Percentiles rank a stretch among this genome's conserved stretches.
These are phyloP conservation scores for Iris macrosiphon DNA, from an alignment of 106 monocot species.

Conservation along the genomic window DNA sequence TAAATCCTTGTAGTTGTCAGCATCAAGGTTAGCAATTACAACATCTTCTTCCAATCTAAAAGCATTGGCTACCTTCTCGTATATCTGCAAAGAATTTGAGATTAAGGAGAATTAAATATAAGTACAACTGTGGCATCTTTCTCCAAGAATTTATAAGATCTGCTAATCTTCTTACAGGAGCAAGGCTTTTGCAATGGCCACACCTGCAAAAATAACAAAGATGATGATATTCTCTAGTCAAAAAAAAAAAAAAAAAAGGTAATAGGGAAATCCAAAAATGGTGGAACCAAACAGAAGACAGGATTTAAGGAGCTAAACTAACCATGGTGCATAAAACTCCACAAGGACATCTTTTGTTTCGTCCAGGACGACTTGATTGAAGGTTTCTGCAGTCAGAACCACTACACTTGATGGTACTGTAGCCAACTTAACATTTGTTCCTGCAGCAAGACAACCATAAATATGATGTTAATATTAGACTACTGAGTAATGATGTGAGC, in stretches of 20 bases:
- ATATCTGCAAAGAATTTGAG: slow-evolving; percentile 35
- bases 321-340: slow-evolving; percentile 98
- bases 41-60: slow-evolving; percentile 71
- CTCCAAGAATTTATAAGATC: background rate
- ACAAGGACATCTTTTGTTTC: slow-evolving; percentile 89
- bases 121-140: background rate
- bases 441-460: slow-evolving; percentile 21
- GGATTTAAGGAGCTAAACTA: slow-evolving; percentile 1
- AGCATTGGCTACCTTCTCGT: slow-evolving; percentile 77
- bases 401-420: slow-evolving; percentile 70
- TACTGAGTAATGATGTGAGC: too few species aligned
- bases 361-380: slow-evolving; percentile 76
- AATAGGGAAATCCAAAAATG: background rate
- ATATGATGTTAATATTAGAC: too few species aligned
- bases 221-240: background rate
- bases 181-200: slow-evolving; percentile 92
- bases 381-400: slow-evolving; percentile 57
- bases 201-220: slow-evolving; percentile 51
- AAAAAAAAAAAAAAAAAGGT: background rate
- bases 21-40: slow-evolving; percentile 92
- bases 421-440: slow-evolving; percentile 85
- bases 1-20: slow-evolving; percentile 83
- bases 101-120: background rate
- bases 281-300: background rate
- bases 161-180: slow-evolving; percentile 62